Base-by-base conservation (phyloP, 768 basidiomycete species). In the Suillus occidentalis region DNA sequence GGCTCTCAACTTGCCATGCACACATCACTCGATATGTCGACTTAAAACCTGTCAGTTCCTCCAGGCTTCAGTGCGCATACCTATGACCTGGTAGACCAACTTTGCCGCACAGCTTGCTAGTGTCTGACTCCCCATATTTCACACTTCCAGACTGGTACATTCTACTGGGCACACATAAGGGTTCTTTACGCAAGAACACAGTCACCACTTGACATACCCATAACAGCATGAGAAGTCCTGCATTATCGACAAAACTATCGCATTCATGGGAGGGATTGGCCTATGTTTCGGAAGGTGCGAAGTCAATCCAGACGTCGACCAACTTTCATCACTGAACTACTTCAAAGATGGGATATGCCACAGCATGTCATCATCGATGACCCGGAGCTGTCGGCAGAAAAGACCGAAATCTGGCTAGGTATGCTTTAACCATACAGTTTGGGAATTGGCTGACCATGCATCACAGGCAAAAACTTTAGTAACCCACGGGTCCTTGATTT, bases 181-280 rank as follows among this genome's bases (percentile, higher is more conserved):
- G 14, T 4, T 43, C 22, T 22, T 61, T 39, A 45, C 47, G 14
- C 2, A 52, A 55, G 25, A 25, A 47, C 65, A 28, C 31, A 18
- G 45, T 62, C 16, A 62, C 16, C 25, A n/a, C 55, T 36, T 64
- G 55, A 45, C 9, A 31, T 67, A 28, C 62, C 22, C 49, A 25
- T 53, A 31, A 31, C 66, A 96, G 94, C 97, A 99, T 76, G 97
- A 99, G 82, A 99, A 99, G 74, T 73, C 99, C 67, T 99, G 97
- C 72, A 95, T 98, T 16, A 92, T 99, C 66, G 97, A 99, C 74
- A 92, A 97, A 74, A 88, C 94, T 1, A 97, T 99, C 67, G 96
- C 93, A 0, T 99, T 99, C 79, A 97, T 95, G 94, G 97, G 97
- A 20, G 97, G 97, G 3, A 78, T 99, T 50, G 97, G 99, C 76